Percentiles rank a stretch among this genome's conserved stretches.
phyloP scores from a whole-genome alignment of 345 rosid species.

The thale cress (Arabidopsis thaliana) region DNA sequence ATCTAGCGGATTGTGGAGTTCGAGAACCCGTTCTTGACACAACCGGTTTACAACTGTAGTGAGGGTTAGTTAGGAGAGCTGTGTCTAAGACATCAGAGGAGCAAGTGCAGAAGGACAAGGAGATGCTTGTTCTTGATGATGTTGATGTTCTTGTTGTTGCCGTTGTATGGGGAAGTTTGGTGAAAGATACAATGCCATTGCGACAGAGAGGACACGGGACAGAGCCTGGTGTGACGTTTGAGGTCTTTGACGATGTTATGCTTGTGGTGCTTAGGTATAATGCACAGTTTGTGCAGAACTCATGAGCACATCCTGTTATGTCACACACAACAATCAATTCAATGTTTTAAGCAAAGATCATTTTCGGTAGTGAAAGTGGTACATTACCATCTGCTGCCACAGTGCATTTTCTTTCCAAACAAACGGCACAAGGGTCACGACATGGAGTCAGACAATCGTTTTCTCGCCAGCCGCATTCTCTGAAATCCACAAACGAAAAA shows the following conservation, averaged over 20 bases:
- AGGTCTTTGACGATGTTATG: constrained; percentile 49
- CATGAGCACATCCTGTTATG: constrained; percentile 83
- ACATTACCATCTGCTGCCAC: constrained; percentile 81
- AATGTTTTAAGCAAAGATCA: constrained; percentile 1
- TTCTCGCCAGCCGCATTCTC: constrained; percentile 92
- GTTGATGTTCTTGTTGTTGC: constrained; percentile 27
- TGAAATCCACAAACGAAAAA: constrained; percentile 37
- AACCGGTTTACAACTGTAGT: constrained; percentile 66
- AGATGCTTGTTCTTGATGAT: constrained; percentile 70
- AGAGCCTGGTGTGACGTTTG: constrained; percentile 74
- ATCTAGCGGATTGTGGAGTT: constrained; percentile 44
- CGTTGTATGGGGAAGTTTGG: constrained; percentile 58
- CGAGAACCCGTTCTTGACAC: constrained; percentile 55
- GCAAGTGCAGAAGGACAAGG: constrained; percentile 73
- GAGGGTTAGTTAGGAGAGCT: constrained; percentile 58
- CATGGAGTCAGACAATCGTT: constrained; percentile 53
- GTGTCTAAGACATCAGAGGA: constrained; percentile 66
- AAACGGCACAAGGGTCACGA: constrained; percentile 84
- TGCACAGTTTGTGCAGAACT: constrained; percentile 87
- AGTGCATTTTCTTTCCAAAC: constrained; percentile 82
- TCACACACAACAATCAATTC: constrained; percentile 15
- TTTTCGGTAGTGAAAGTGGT: neutral
- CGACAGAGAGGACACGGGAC: constrained; percentile 94
- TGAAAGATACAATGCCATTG: constrained; percentile 79
- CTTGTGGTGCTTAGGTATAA: constrained; percentile 82